Conservation (phyloP, 192 early-diverging fungal genomes). For the Coemansia sp. region DNA sequence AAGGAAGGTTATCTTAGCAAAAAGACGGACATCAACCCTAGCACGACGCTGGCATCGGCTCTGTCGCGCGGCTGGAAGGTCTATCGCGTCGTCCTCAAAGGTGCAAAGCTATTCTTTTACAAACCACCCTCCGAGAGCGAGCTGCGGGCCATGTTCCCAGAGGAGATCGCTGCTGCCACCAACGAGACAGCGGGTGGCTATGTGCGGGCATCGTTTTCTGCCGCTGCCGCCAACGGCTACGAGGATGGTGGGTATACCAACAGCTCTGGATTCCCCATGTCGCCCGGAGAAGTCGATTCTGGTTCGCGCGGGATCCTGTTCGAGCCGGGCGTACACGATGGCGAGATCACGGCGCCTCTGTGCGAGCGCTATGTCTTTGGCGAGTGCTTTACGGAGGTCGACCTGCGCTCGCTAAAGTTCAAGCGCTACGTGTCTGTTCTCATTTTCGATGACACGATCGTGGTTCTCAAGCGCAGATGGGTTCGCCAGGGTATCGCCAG, state of each 20-base stretch:
- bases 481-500: conserved; percentile 54
- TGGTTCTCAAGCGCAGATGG: conserved; percentile 71
- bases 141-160: conserved; percentile 57
- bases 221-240: conserved; percentile 14
- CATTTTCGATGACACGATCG: conserved; percentile 64
- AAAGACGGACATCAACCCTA: conserved; percentile 69
- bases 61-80: conserved; percentile 74
- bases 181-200: conserved; percentile 54
- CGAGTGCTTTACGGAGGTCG: conserved; percentile 67
- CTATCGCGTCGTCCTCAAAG: conserved; percentile 69
- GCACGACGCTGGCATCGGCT: conserved; percentile 57
- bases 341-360: conserved; percentile 55
- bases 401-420: conserved; percentile 60
- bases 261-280: conserved; percentile 52
- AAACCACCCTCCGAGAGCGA: conserved; percentile 62
- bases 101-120: conserved; percentile 76
- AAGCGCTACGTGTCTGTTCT: conserved; percentile 64
- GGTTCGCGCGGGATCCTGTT: conserved; percentile 58
- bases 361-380: conserved; percentile 64
- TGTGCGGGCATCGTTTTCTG: conserved; percentile 36
- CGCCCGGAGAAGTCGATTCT: conserved; percentile 61
- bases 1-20: conserved; percentile 74
- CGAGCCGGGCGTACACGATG: conserved; percentile 58
- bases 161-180: conserved; percentile 50
- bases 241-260: conserved; percentile 19